phyloP scores from a whole-genome alignment of 768 basidiomycete genomes.

The Lentinus brumalis region DNA sequence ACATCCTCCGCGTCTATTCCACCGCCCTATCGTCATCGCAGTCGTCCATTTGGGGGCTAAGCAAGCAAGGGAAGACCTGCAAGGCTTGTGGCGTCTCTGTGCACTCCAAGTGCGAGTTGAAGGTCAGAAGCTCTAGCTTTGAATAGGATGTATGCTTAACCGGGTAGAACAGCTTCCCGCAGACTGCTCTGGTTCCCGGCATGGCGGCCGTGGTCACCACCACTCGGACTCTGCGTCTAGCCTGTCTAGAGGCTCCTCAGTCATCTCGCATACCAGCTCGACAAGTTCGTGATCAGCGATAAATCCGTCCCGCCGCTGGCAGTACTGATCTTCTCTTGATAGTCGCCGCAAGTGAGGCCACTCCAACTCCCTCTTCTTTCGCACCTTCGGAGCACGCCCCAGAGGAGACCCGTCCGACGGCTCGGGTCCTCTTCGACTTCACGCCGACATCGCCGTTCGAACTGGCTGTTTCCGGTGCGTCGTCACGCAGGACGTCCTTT shows the following conservation, averaged over 20 bases:
- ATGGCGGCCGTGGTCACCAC: constrained; percentile 24
- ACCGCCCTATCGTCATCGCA: constrained; percentile 27
- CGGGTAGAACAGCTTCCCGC: constrained; percentile 63
- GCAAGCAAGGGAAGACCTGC: constrained; percentile 87
- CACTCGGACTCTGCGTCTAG: constrained; percentile 16
- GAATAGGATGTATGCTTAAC: not conserved
- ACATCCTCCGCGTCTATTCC: not conserved
- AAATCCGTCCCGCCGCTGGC: not conserved
- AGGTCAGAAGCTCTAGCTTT: constrained; percentile 45
- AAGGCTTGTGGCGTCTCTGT: constrained; percentile 76
- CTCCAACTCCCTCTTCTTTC: constrained; percentile 61
- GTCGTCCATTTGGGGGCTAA: constrained; percentile 86
- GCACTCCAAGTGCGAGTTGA: constrained; percentile 84
- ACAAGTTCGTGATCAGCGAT: constrained; percentile 19
- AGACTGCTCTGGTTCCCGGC: constrained; percentile 49
- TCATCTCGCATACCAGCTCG: constrained; percentile 34
- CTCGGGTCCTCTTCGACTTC: constrained; percentile 76
- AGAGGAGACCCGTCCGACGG: constrained; percentile 50
- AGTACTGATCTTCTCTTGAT: not conserved
- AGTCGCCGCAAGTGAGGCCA: constrained; percentile 3
- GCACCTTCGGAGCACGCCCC: constrained; percentile 42
- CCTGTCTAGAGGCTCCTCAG: constrained; percentile 35
- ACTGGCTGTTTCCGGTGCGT: constrained; percentile 62
- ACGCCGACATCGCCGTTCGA: constrained; percentile 77
- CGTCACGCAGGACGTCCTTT: not conserved